Base-by-base conservation (phyloP, 2,329 filamentous ascomycete genomes). In the Cercospora sp. region DNA sequence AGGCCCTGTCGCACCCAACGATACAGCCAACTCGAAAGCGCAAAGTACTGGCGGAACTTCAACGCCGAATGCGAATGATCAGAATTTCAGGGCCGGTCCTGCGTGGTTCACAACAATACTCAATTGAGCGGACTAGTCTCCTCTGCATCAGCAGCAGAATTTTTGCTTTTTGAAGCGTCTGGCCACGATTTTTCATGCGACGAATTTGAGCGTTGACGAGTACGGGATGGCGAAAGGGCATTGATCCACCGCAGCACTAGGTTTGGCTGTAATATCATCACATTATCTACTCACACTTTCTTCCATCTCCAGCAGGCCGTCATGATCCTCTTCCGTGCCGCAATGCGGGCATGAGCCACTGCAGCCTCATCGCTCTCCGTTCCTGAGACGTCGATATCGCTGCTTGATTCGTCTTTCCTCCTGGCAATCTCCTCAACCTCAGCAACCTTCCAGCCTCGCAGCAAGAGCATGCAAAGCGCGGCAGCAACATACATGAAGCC, bases 401-500 rank as follows among this genome's bases (percentile, higher is more conserved):
- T 69, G 3, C 67, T 68, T 8, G 65, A 69, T 28, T 72, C 68
- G 16, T 67, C 75, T 72, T 80, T 72, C 28, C 74, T 73, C 31
- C 75, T 78, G 28, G 78, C 80, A 42, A 77, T 70, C 64, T 78
- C 77, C 65, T 87, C 82, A 42, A 86, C 68, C 68, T 87, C 83
- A 0, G 81, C 83, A 73, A 89, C 84, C 79, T 89, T 89, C 87
- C 87, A 89, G 0, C 83, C 83, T 65, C 87, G 77, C 60, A 89
- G 75, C n/a, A 87, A 74, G 78, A 84, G 84, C 73, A 87, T 73
- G 67, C 83, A 85, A 0, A 80, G 64, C 2, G 87, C 83, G 2
- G 83, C 87, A 0, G 79, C 84, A n/a, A 89, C 75, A 75, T 89
- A 90, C 84, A 89, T 88, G 74, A 85, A 85, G 0, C 86, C 87